Conservation (phyloP, 257 asterid species). For the Nicotiana undulata region DNA sequence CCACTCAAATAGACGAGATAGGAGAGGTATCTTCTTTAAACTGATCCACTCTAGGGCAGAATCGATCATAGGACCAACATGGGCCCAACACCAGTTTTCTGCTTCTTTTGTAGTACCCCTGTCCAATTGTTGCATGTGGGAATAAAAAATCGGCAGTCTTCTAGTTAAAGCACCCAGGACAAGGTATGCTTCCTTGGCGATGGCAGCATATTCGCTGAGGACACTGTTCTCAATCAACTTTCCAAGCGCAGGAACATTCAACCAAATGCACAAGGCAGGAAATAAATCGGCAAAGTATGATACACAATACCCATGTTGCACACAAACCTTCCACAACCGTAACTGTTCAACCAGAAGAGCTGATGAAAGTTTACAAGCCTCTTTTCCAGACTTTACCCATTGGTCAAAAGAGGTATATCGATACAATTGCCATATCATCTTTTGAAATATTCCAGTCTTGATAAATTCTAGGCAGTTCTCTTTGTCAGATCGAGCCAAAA, state of each 20-base stretch:
- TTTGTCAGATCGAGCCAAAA: slow-evolving; percentile 57
- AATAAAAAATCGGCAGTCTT: slow-evolving; percentile 70
- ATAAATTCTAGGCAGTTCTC: slow-evolving; percentile 51
- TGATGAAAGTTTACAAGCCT: slow-evolving; percentile 66
- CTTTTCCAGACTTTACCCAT: slow-evolving; percentile 65
- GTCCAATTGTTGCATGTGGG: slow-evolving; percentile 19
- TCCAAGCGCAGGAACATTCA: slow-evolving; percentile 54
- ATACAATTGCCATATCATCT: slow-evolving; percentile 79
- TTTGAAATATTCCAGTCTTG: slow-evolving; percentile 51
- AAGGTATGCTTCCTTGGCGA: slow-evolving; percentile 68
- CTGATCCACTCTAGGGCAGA: slow-evolving; percentile 63
- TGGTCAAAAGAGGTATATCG: slow-evolving; percentile 55
- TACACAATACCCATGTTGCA: slow-evolving; percentile 52
- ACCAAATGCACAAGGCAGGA: slow-evolving; percentile 67
- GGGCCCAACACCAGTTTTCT: slow-evolving; percentile 67
- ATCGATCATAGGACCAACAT: slow-evolving; percentile 57
- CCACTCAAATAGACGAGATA: slow-evolving; percentile 27
- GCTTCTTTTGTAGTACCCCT: slow-evolving; percentile 28
- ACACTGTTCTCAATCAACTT: slow-evolving; percentile 40
- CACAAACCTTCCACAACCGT: slow-evolving; percentile 75
- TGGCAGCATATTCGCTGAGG: slow-evolving; percentile 60
- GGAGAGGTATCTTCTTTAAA: slow-evolving; percentile 33
- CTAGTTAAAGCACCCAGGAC: slow-evolving; percentile 60
- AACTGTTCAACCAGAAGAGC: slow-evolving; percentile 79
- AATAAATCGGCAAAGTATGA: slow-evolving; percentile 60